A percentile compares a stretch with the other conserved stretches of the same genome.
These are phyloP conservation scores for Alternaria novae-zelandiae DNA, from an alignment of 2,329 filamentous ascomycete species.

Conservation along the genomic window DNA sequence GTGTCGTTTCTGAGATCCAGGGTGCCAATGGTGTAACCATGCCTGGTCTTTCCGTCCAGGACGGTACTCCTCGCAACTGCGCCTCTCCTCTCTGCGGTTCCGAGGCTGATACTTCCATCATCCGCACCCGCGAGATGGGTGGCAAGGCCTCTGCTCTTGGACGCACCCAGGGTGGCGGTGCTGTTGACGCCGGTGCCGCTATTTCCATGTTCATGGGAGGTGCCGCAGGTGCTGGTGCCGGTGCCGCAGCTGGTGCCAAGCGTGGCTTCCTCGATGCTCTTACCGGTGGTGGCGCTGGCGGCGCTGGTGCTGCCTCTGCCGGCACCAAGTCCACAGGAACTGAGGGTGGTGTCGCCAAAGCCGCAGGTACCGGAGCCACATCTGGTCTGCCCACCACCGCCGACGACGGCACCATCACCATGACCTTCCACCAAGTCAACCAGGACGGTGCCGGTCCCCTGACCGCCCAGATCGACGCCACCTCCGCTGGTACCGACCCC, in stretches of 20 bases:
- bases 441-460: constrained; percentile 72
- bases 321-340: constrained; percentile 56
- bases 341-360: constrained; percentile 62
- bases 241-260: constrained; percentile 9
- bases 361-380: constrained; percentile 61
- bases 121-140: constrained; percentile 65
- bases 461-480: constrained; percentile 65
- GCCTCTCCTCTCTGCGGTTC: constrained; percentile 66
- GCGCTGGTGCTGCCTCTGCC: constrained; percentile 23
- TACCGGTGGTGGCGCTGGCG: constrained; percentile 22
- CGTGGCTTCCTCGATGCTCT: constrained; percentile 38
- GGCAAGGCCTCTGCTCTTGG: constrained; percentile 66
- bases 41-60: constrained; percentile 66
- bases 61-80: constrained; percentile 73
- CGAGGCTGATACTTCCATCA: constrained; percentile 74
- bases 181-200: constrained; percentile 39
- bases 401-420: constrained; percentile 66
- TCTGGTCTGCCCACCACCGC: constrained; percentile 66
- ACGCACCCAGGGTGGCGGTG: constrained; percentile 65
- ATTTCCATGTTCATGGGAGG: constrained; percentile 13
- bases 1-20: constrained; percentile 62
- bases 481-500: constrained; percentile 67
- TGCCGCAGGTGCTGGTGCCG: constrained; percentile 24
- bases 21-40: constrained; percentile 69
- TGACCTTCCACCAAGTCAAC: constrained; percentile 74